Evolutionary conservation across 441 rosid genomes (phyloP).

Genomic region (Populus tomentosa): DNA sequence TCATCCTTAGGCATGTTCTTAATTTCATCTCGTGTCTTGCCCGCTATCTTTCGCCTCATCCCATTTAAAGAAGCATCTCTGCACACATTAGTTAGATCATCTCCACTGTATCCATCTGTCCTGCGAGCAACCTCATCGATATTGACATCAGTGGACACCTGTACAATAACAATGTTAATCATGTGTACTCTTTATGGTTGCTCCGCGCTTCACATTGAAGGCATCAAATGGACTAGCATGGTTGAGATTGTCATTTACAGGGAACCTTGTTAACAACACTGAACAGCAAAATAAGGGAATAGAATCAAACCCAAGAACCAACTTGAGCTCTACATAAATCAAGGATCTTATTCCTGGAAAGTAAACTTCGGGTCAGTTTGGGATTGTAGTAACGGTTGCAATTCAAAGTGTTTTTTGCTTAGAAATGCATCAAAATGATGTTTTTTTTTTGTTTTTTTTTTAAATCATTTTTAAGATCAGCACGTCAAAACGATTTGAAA

Average conservation of each 20-base stretch:
- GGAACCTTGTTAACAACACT: background rate
- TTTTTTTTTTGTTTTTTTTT: no score
- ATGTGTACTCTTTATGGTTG: background rate
- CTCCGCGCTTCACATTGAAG: background rate
- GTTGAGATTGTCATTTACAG: background rate
- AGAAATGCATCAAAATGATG: no score
- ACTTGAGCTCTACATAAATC: background rate
- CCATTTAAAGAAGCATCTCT: constrained; percentile 98
- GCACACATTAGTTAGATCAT: constrained; percentile 96
- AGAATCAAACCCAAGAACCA: background rate
- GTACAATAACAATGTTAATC: background rate
- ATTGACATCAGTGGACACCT: constrained; percentile 91
- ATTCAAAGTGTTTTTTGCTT: no score
- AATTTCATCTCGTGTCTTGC: constrained; percentile 96
- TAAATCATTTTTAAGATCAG: no score
- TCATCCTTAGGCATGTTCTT: constrained; percentile 98
- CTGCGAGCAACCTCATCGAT: constrained; percentile 87
- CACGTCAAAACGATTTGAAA: no score
- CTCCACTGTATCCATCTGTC: constrained; percentile 98
- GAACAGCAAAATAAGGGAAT: background rate
- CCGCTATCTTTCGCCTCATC: constrained; percentile 98
- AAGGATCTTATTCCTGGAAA: no score
- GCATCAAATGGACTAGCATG: background rate
- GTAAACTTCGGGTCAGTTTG: no score
- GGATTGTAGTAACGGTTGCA: no score